Percentiles rank a stretch among this genome's conserved stretches.
phyloP scores from a whole-genome alignment of 192 early-diverging fungal genomes.

The Backusella macrospora region DNA sequence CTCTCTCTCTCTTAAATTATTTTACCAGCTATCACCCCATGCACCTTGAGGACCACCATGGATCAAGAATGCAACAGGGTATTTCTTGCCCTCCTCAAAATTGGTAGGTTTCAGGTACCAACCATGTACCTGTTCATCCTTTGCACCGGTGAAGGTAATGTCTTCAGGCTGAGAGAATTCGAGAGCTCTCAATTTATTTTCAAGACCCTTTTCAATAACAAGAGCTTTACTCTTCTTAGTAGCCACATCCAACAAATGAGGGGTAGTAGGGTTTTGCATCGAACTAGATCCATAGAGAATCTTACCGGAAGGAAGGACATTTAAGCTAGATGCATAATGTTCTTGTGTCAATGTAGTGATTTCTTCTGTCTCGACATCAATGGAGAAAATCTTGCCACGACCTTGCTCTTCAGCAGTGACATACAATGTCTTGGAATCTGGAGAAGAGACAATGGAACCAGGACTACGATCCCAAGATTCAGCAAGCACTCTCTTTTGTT shows the following conservation, averaged over 20 bases:
- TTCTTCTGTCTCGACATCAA: conserved; percentile 54
- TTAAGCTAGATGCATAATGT: conserved; percentile 51
- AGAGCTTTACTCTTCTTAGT: conserved; percentile 28
- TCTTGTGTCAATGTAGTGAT: conserved; percentile 51
- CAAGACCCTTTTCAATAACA: conserved; percentile 32
- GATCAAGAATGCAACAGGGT: conserved; percentile 77
- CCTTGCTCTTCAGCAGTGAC: conserved; percentile 71
- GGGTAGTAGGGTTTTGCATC: conserved; percentile 45
- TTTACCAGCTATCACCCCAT: conserved; percentile 61
- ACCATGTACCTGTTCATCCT: conserved; percentile 59
- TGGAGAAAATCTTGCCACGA: conserved; percentile 63
- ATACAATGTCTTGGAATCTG: conserved; percentile 55
- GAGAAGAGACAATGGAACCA: conserved; percentile 58
- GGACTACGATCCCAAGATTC: conserved; percentile 68
- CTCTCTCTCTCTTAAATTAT: neutral
- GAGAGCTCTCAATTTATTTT: conserved; percentile 48
- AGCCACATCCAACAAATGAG: conserved; percentile 43
- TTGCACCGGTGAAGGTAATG: conserved; percentile 69
- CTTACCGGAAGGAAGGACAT: conserved; percentile 43
- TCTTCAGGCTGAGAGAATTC: conserved; percentile 61
- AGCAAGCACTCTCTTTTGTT: conserved; percentile 48
- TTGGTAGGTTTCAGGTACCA: conserved; percentile 66
- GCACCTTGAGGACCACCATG: conserved; percentile 84
- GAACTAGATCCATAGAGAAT: conserved; percentile 51
- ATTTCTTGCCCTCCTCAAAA: conserved; percentile 58